Evolutionary conservation across 208 protist genomes (phyloP), one percentile per base, ranked within the genome.

Genomic region (Vickermania spadyakhi): DNA sequence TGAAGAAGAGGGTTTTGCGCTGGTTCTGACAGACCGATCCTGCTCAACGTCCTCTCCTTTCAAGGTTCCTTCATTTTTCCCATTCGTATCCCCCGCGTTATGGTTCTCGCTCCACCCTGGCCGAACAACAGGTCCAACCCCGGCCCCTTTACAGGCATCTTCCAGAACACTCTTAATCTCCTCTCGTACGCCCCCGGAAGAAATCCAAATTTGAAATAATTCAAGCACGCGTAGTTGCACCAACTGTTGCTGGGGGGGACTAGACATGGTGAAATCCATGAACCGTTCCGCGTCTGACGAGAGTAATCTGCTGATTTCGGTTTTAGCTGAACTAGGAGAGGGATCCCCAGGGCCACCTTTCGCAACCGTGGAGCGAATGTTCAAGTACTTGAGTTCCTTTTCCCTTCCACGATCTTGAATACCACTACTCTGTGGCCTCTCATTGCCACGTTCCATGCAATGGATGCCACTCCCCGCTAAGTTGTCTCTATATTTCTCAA

Each of bases 161-260:
- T 54, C 58, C 57, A 91, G 79, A 5, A 72, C 60, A 11, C 50
- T 28, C 23, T 85, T 73, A 62, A 86, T 64, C 45, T 36, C 42
- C 27, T n/a, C 61, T 21, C 64, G 56, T 22, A 75, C 81, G 31
- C 62, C 65, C 21, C 58, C 53, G 14, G 77, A 68, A 50, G 72
- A 70, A 66, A 91, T 77, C 84, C 84, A 91, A 41, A 77, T 79
- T 42, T 83, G 72, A 50, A 91, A 64, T 0, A 85, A 64, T 58
- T 87, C 84, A 29, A 86, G 67, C 52, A 84, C 62, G 31, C 84
- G 86, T 41, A 77, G 62, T 62, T 78, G 67, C 31, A 74, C 72
- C 22, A 66, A 45, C 27, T 68, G 72, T 25, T 73, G 75, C 2
- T 42, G 56, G 11, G 58, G 51, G 3, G 67, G 66, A 50, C 75